phyloP scores from a whole-genome alignment of 2,329 filamentous ascomycete genomes.

The Gaeumannomyces tritici region DNA sequence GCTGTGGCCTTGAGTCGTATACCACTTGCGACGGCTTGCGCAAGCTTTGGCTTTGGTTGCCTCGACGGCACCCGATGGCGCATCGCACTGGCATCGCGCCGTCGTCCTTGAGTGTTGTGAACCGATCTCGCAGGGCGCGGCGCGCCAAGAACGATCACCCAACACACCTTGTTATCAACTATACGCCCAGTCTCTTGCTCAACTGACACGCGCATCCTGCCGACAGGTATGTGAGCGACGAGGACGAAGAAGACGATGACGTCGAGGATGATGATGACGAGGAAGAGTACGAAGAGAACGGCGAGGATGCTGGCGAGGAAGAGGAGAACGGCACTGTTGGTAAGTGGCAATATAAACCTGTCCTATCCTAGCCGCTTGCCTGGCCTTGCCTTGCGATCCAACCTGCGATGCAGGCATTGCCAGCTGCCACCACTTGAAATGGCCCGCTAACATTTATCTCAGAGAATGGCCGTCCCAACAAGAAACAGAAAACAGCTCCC shows the following conservation, averaged over 20 bases:
- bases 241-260: slow-evolving; percentile 16
- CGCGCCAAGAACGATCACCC: neutral
- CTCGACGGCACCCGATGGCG: neutral
- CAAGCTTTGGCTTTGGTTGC: neutral
- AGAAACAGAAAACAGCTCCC: slow-evolving; percentile 39
- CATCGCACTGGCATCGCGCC: neutral
- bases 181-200: too few species aligned
- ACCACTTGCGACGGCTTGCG: slow-evolving; percentile 7
- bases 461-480: slow-evolving; percentile 35
- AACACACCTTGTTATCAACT: neutral
- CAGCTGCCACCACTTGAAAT: neutral
- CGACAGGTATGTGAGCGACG: slow-evolving; percentile 15
- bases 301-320: slow-evolving; percentile 27
- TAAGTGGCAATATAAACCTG: slow-evolving; percentile 13
- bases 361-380: neutral
- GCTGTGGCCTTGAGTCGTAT: slow-evolving; percentile 10
- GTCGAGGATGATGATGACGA: slow-evolving; percentile 24
- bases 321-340: slow-evolving; percentile 24
- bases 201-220: neutral
- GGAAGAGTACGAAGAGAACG: slow-evolving; percentile 28
- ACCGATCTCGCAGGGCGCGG: neutral
- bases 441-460: slow-evolving; percentile 1
- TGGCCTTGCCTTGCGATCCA: neutral
- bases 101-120: neutral
- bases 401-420: neutral